Conservation (phyloP, 345 rosid species). For the Sonneratia caseolaris region DNA sequence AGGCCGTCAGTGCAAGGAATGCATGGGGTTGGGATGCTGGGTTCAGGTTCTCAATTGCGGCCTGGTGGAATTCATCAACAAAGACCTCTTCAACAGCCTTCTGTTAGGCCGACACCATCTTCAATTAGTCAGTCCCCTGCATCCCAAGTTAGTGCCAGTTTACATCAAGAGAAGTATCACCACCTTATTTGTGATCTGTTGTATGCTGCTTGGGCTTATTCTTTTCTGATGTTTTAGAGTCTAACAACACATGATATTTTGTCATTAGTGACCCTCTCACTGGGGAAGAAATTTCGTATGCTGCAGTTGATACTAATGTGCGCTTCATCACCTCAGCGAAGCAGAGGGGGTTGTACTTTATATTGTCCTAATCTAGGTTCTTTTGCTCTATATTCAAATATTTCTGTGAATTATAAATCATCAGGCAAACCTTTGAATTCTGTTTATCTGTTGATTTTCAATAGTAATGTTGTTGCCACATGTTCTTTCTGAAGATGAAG, state of each 20-base stretch:
- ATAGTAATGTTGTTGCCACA: not conserved
- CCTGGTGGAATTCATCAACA: conserved; percentile 70
- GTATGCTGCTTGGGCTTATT: not conserved
- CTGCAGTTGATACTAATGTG: not conserved
- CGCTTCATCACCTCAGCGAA: not conserved
- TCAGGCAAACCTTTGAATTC: not conserved
- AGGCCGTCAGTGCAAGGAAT: conserved; percentile 48
- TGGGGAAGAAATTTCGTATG: not conserved
- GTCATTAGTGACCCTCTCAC: not conserved
- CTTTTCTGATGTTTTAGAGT: not conserved
- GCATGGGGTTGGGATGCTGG: conserved; percentile 63
- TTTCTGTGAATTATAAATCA: not conserved
- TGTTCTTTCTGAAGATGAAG: not conserved
- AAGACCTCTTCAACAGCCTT: conserved; percentile 55
- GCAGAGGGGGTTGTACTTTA: not conserved
- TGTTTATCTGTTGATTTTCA: not conserved
- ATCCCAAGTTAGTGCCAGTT: conserved; percentile 44
- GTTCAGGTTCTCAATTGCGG: conserved; percentile 56
- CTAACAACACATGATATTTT: not conserved
- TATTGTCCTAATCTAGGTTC: not conserved
- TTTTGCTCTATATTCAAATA: not conserved
- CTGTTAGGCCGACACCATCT: conserved; percentile 50
- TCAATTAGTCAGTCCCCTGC: conserved; percentile 42
- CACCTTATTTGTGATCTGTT: not conserved
- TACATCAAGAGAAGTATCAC: not conserved